Conservation (phyloP, 2,329 filamentous ascomycete genomes). For the Sclerotinia glacialis region DNA sequence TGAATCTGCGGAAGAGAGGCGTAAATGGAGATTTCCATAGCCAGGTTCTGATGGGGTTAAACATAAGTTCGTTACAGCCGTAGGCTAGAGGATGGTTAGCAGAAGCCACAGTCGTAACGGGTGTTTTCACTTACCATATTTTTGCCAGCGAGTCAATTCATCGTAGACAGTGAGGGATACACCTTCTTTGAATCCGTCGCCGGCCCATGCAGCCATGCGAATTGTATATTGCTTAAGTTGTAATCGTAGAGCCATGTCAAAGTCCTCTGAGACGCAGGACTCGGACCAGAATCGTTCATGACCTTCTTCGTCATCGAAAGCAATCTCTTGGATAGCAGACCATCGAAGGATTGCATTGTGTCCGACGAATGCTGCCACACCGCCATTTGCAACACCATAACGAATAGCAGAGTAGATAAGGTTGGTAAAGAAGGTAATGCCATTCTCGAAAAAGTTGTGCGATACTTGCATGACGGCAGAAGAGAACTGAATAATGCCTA, state of each 20-base stretch:
- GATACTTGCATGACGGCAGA: conserved; percentile 77
- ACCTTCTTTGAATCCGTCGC: conserved; percentile 68
- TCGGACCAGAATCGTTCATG: conserved; percentile 69
- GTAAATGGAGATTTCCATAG: conserved; percentile 61
- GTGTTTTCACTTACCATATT: conserved; percentile 46
- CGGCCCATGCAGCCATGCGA: conserved; percentile 66
- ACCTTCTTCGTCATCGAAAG: conserved; percentile 52
- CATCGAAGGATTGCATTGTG: conserved; percentile 75
- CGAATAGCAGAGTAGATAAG: conserved; percentile 72
- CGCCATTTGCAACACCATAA: conserved; percentile 67
- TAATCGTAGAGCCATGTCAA: conserved; percentile 70
- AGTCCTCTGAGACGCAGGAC: conserved; percentile 72
- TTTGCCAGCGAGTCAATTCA: conserved; percentile 69
- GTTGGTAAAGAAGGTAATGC: conserved; percentile 73
- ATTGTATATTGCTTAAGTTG: conserved; percentile 68
- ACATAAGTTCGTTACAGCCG: conserved; percentile 67
- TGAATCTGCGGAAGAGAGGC: conserved; percentile 58
- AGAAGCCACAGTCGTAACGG: neutral
- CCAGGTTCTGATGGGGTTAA: conserved; percentile 65
- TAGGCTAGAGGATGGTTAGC: conserved; percentile 46
- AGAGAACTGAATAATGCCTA: conserved; percentile 69
- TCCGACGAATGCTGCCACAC: conserved; percentile 68
- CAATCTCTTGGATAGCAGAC: conserved; percentile 59
- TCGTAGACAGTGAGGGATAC: conserved; percentile 72
- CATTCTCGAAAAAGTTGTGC: conserved; percentile 70